These are phyloP conservation scores for Flaveria bidentis DNA, from an alignment of 129 eudicot genomes.

Conservation along the genomic window DNA sequence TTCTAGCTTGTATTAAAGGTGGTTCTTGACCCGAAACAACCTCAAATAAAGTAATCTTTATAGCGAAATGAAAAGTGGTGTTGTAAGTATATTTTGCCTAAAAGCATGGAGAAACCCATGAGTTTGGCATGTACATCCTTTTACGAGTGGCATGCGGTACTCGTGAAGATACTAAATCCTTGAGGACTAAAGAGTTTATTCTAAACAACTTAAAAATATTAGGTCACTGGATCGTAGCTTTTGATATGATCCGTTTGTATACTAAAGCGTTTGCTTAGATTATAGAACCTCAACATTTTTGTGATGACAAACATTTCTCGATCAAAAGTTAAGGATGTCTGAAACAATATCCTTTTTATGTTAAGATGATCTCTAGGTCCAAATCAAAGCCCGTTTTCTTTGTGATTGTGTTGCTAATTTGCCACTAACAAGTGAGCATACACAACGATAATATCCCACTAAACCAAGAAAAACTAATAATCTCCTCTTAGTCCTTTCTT, in stretches of 20 bases:
- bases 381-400: not conserved
- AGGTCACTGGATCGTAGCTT: too few relatives aligned
- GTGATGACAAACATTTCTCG: not conserved
- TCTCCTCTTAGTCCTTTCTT: not conserved
- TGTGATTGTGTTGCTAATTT: not conserved
- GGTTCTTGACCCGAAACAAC: too few relatives aligned
- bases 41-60: too few relatives aligned
- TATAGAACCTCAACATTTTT: not conserved
- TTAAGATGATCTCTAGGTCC: not conserved
- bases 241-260: not conserved
- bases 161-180: too few relatives aligned
- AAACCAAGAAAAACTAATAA: not conserved
- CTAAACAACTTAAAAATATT: too few relatives aligned
- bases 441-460: not conserved
- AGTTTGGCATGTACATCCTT: too few relatives aligned
- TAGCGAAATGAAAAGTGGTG: too few relatives aligned
- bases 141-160: too few relatives aligned
- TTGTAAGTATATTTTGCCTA: too few relatives aligned
- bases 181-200: too few relatives aligned
- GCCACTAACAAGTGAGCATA: not conserved
- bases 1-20: too few relatives aligned
- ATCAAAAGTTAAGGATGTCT: not conserved
- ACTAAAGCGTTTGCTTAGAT: not conserved
- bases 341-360: not conserved
- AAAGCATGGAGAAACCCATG: too few relatives aligned